phyloP scores from a whole-genome alignment of 306 rosid species.

The Lathyrus sativus region DNA sequence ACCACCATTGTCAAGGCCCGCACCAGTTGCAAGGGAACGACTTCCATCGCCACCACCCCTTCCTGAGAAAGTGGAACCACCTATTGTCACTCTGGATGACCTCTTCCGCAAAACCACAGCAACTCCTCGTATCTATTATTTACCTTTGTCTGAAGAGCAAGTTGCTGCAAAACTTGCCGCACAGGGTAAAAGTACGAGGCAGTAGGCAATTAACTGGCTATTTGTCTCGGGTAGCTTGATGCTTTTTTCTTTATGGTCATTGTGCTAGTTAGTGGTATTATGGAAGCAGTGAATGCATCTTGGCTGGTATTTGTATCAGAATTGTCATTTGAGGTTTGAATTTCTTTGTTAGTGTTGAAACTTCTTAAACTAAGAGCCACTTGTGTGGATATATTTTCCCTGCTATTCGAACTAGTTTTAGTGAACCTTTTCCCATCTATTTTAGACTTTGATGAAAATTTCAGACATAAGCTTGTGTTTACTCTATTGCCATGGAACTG shows the following conservation, averaged over 20 bases:
- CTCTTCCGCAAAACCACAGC: slow-evolving; percentile 89
- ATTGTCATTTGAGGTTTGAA: slow-evolving; percentile 31
- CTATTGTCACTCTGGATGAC: slow-evolving; percentile 89
- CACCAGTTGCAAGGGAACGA: slow-evolving; percentile 63
- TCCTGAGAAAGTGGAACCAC: slow-evolving; percentile 68
- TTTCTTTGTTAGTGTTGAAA: slow-evolving; percentile 39
- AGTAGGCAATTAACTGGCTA: slow-evolving; percentile 40
- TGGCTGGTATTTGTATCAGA: slow-evolving; percentile 38
- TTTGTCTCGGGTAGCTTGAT: slow-evolving; percentile 31
- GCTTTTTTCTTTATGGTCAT: slow-evolving; percentile 35
- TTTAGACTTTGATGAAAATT: slow-evolving; percentile 23
- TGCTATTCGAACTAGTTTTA: slow-evolving; percentile 32
- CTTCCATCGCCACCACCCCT: slow-evolving; percentile 89
- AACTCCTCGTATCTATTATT: slow-evolving; percentile 90
- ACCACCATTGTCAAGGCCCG: slow-evolving; percentile 52
- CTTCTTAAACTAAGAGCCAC: slow-evolving; percentile 40
- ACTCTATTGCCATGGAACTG: background rate
- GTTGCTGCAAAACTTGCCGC: slow-evolving; percentile 71
- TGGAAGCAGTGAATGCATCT: slow-evolving; percentile 43
- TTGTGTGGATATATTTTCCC: slow-evolving; percentile 36
- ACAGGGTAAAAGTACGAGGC: slow-evolving; percentile 52
- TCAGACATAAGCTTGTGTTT: slow-evolving; percentile 29
- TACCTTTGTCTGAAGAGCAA: slow-evolving; percentile 87
- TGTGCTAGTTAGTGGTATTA: slow-evolving; percentile 43
- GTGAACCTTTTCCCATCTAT: slow-evolving; percentile 30